Base-by-base conservation (phyloP, 2,329 filamentous ascomycete genomes). In the Fusarium sp. region DNA sequence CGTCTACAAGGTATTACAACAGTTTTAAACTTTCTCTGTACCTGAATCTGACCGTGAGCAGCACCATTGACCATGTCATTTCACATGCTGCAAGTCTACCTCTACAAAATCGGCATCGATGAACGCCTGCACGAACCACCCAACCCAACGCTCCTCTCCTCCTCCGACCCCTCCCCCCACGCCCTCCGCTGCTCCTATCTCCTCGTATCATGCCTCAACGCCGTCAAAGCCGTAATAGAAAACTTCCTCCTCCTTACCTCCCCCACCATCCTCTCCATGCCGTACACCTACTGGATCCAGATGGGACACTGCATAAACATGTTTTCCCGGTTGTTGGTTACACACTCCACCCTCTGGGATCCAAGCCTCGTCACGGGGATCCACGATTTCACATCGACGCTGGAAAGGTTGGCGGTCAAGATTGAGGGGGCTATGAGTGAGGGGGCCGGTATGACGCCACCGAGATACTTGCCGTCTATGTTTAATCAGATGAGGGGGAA, bases 91-190 rank as follows among this genome's bases (percentile, higher is more conserved):
- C 38, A 71, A 46, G 27, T 60, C 2, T 52, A 33, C 5, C 18
- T 71, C 10, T 68, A 63, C 19, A 72, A 72, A 5, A 49, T 72
- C 10, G 41, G 48, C 10, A 45, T 72, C 25, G 49, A 72, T 16
- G 31, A 72, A 44, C 49, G 45, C n/a, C 29, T 64, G 7, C 19
- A 44, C 23, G 38, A 57, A 44, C 12, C 37, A 18, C 15, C 35
- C 4, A 29, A 44, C 23, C 25, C 21, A 4, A 4, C 18, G 33
- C 19, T 56, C 16, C 29, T 60, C 21, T 11, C 48, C 5, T 5
- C 35, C 15, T 9, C 21, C 7, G 25, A 41, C 16, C 42, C 54
- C 15, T 66, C 66, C 1, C 31, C 46, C 3, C 42, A 44, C 16
- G 23, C 49, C 9, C n/a, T 64, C 7, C 46, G 65, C 8, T 31